Conservation (phyloP, 805 yeast genomes). For the Saccharomycopsis vini region DNA sequence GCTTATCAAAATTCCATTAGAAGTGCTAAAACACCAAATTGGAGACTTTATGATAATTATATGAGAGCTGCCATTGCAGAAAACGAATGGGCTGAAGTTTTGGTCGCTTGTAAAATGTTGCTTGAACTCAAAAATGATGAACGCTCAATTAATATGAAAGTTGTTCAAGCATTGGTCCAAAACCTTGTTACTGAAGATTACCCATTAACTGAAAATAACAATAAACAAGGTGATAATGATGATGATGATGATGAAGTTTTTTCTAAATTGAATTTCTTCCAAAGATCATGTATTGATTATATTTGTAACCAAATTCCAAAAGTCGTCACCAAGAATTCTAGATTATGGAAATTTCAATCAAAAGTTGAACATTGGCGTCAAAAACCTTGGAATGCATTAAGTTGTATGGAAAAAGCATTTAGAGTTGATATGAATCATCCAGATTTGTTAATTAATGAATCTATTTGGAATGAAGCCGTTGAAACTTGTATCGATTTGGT, state of each 20-base stretch:
- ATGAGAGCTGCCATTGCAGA: constrained; percentile 72
- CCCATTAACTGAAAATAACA: no score
- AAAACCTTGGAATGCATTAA: constrained; percentile 82
- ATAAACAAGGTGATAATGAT: constrained; percentile 16
- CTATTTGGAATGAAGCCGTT: constrained; percentile 68
- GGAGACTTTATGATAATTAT: constrained; percentile 90
- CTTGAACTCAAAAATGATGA: constrained; percentile 45
- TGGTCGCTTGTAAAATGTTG: constrained; percentile 61
- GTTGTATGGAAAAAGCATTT: constrained; percentile 78
- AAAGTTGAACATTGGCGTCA: constrained; percentile 80
- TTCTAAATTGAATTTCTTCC: constrained; percentile 51
- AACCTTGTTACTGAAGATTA: constrained; percentile 46
- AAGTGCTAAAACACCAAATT: constrained; percentile 59
- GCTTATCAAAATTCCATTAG: constrained; percentile 77
- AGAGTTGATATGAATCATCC: constrained; percentile 62
- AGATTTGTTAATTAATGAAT: constrained; percentile 50
- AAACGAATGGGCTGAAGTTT: constrained; percentile 82
- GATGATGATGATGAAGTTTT: constrained; percentile 25
- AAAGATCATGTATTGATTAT: constrained; percentile 59
- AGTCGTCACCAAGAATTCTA: constrained; percentile 49
- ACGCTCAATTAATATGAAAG: constrained; percentile 67
- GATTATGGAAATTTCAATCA: constrained; percentile 77
- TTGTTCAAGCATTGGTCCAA: constrained; percentile 66
- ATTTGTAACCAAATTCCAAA: constrained; percentile 61
- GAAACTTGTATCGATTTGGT: constrained; percentile 70